phyloP scores from a whole-genome alignment of 805 yeast species.

The Blastobotrys attinorum region DNA sequence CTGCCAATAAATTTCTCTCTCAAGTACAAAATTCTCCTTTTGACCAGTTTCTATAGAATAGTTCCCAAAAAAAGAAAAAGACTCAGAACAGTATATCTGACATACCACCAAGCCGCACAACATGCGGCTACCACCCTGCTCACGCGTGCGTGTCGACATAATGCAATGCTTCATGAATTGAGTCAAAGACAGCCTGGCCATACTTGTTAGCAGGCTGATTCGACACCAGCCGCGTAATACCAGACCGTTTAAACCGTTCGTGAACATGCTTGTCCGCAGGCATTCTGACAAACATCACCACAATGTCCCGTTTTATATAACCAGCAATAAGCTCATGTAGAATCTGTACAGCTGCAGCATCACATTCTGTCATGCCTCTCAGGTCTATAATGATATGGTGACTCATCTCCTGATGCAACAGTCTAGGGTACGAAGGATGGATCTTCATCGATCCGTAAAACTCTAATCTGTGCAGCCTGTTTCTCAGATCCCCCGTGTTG shows the following conservation, averaged over 20 bases:
- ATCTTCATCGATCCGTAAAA: constrained; percentile 62
- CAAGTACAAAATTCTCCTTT: no score
- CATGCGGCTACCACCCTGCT: no score
- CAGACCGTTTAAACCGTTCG: constrained; percentile 45
- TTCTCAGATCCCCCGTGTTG: constrained; percentile 68
- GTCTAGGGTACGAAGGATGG: constrained; percentile 66
- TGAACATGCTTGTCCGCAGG: constrained; percentile 42
- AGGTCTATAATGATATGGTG: constrained; percentile 65
- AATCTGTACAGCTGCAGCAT: constrained; percentile 72
- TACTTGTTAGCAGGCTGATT: constrained; percentile 23
- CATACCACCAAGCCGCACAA: no score
- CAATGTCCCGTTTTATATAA: constrained; percentile 46
- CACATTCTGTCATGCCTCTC: constrained; percentile 74
- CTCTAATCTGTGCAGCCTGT: constrained; percentile 62
- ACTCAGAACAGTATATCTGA: no score
- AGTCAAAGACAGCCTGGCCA: constrained; percentile 35
- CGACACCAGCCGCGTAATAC: constrained; percentile 37
- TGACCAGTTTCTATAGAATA: no score
- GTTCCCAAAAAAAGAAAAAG: no score
- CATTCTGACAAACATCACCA: constrained; percentile 55
- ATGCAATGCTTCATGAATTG: constrained; percentile 50
- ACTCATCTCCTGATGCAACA: constrained; percentile 39
- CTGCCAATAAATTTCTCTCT: no score
- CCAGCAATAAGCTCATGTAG: constrained; percentile 50
- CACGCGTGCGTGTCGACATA: constrained; percentile 5